A percentile compares a stretch with the other conserved stretches of the same genome.
Conservation (phyloP, 78 protist species). For the Dictyostelium intermedium region DNA sequence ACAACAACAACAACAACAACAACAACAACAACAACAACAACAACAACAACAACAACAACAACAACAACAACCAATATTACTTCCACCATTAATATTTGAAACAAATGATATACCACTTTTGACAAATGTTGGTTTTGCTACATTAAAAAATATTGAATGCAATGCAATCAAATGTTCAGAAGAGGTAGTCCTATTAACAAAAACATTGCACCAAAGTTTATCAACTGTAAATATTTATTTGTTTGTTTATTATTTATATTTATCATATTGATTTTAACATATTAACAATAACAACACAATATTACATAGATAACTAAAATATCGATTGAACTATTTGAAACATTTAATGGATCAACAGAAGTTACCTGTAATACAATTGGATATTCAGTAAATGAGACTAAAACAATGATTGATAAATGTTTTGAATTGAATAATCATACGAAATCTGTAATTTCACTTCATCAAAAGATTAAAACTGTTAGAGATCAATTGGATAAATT, state of each 20-base stretch:
- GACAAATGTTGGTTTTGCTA: constrained; percentile 50
- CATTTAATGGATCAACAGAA: constrained; percentile 45
- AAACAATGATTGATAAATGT: constrained; percentile 28
- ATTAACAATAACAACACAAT: too few species aligned
- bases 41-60: background rate
- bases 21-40: background rate
- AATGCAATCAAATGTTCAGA: constrained; percentile 68
- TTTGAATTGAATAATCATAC: constrained; percentile 38
- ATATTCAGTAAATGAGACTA: background rate
- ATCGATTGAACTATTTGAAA: constrained; percentile 44
- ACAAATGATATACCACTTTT: constrained; percentile 22
- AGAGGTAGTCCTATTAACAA: constrained; percentile 16
- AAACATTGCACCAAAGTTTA: constrained; percentile 41
- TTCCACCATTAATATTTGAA: constrained; percentile 33
- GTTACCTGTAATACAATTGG: background rate
- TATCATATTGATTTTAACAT: too few species aligned
- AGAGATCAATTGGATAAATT: constrained; percentile 7
- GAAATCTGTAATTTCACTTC: background rate
- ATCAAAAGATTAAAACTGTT: constrained; percentile 33
- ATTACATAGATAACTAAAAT: constrained; percentile 34
- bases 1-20: background rate
- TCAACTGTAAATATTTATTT: background rate
- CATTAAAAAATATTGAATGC: constrained; percentile 33
- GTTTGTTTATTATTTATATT: background rate
- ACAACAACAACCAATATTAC: background rate